Conservation (phyloP, 768 basidiomycete species). For the Leccinellum rugosiceps region DNA sequence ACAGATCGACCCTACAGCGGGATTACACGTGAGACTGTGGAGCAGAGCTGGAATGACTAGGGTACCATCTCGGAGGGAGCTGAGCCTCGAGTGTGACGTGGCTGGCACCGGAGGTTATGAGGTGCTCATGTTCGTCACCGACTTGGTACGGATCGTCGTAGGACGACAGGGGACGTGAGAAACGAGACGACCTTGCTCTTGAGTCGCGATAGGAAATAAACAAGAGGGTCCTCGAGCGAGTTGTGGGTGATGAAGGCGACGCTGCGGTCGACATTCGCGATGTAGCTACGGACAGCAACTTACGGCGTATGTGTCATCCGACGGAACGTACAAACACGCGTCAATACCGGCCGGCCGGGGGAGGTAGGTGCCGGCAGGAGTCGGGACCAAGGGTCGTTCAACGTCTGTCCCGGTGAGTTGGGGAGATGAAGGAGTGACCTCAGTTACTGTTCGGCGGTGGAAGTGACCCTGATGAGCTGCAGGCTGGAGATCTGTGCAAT, state of each 20-base stretch:
- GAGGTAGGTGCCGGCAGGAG: too few species aligned
- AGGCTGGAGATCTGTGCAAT: not conserved
- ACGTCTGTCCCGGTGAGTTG: not conserved
- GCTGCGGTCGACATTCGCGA: constrained; percentile 30
- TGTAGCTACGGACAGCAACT: constrained; percentile 13
- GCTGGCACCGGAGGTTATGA: constrained; percentile 44
- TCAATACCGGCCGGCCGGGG: constrained; percentile 18
- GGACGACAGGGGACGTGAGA: constrained; percentile 37
- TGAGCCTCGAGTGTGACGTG: constrained; percentile 53
- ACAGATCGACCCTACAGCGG: constrained; percentile 77
- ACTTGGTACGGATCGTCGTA: constrained; percentile 47
- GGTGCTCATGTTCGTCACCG: constrained; percentile 59
- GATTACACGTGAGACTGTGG: constrained; percentile 17
- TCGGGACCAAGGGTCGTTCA: not conserved
- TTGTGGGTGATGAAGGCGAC: constrained; percentile 44
- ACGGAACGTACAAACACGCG: constrained; percentile 16
- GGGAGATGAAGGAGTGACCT: not conserved
- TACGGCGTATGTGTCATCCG: constrained; percentile 17
- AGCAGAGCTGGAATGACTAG: not conserved
- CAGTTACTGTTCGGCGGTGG: not conserved
- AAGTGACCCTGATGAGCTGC: constrained; percentile 1
- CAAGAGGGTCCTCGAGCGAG: constrained; percentile 85
- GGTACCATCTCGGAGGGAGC: constrained; percentile 86
- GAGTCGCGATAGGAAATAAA: constrained; percentile 94
- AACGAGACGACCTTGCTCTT: constrained; percentile 41